Conservation (phyloP, 176 grass and related monocot genomes). For the Thinopyrum elongatum region DNA sequence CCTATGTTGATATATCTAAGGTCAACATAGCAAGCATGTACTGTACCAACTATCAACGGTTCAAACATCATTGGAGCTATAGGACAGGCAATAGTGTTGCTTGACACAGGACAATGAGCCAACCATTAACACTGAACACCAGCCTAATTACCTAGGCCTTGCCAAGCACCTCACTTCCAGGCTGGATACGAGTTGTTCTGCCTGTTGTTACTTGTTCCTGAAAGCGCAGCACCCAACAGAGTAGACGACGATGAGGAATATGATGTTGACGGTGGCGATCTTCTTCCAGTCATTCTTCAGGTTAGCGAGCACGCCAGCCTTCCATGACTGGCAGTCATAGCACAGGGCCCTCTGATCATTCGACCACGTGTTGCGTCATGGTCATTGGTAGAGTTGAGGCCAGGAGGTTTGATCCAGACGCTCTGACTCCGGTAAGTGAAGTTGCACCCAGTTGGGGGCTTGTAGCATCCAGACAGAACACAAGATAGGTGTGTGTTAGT, state of each 20-base stretch:
- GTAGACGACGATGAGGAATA: constrained; percentile 79
- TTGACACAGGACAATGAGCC: background rate
- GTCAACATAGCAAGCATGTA: background rate
- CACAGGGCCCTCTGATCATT: constrained; percentile 60
- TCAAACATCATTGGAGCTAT: background rate
- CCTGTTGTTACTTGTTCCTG: constrained; percentile 90
- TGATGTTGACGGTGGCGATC: constrained; percentile 68
- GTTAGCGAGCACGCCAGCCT: constrained; percentile 78
- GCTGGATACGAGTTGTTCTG: constrained; percentile 49
- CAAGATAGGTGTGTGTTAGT: background rate
- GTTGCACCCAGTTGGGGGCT: constrained; percentile 79
- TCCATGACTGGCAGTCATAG: constrained; percentile 79
- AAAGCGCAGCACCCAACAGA: constrained; percentile 80
- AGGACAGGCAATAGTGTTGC: background rate
- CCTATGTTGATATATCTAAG: background rate
- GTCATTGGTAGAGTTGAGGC: constrained; percentile 34
- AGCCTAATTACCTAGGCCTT: background rate
- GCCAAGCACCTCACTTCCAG: constrained; percentile 36
- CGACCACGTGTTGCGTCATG: constrained; percentile 21
- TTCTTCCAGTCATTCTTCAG: constrained; percentile 93
- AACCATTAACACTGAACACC: background rate
- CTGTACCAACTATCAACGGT: background rate
- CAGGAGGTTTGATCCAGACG: constrained; percentile 55
- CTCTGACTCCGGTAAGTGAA: constrained; percentile 60
- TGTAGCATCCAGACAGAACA: constrained; percentile 79